Percentiles rank a stretch among this genome's conserved stretches.
phyloP scores from a whole-genome alignment of 2,329 filamentous ascomycete species.

The Fusarium sp. region DNA sequence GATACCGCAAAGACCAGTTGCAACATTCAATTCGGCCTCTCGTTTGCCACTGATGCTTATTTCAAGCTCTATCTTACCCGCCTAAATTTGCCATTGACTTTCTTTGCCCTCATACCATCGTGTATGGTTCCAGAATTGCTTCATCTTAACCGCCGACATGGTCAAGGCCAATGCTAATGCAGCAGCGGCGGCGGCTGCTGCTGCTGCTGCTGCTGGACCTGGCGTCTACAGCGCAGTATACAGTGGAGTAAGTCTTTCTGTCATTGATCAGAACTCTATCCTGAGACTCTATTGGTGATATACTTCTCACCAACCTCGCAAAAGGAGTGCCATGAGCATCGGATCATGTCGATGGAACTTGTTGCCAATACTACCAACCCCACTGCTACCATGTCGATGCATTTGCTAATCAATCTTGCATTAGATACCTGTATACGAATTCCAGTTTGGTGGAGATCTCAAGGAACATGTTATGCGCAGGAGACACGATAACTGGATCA shows the following conservation, averaged over 20 bases:
- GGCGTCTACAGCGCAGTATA: conserved; percentile 77
- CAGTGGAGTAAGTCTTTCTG: conserved; percentile 67
- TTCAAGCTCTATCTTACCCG: not conserved
- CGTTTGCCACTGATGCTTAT: conserved; percentile 8
- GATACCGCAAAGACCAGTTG: conserved; percentile 14
- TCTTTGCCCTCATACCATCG: not conserved
- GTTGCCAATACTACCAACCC: not conserved
- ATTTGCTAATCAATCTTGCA: conserved; percentile 19
- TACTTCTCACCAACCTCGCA: not conserved
- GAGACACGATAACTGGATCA: conserved; percentile 95
- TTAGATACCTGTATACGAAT: conserved; percentile 95
- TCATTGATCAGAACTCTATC: not conserved
- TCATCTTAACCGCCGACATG: conserved; percentile 53
- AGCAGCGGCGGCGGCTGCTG: conserved; percentile 47
- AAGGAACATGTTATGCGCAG: conserved; percentile 96
- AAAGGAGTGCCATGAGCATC: not conserved
- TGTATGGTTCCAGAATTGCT: conserved; percentile 38
- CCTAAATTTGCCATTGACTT: not conserved
- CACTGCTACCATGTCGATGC: not conserved
- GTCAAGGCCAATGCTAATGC: conserved; percentile 55
- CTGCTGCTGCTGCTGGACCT: conserved; percentile 56
- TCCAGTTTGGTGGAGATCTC: conserved; percentile 81
- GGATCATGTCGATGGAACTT: not conserved
- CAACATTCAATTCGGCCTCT: conserved; percentile 23
- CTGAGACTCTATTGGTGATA: not conserved